These are phyloP conservation scores for Tolypocladium ovalisporum DNA, from an alignment of 2,329 filamentous ascomycete species.

Conservation along the genomic window DNA sequence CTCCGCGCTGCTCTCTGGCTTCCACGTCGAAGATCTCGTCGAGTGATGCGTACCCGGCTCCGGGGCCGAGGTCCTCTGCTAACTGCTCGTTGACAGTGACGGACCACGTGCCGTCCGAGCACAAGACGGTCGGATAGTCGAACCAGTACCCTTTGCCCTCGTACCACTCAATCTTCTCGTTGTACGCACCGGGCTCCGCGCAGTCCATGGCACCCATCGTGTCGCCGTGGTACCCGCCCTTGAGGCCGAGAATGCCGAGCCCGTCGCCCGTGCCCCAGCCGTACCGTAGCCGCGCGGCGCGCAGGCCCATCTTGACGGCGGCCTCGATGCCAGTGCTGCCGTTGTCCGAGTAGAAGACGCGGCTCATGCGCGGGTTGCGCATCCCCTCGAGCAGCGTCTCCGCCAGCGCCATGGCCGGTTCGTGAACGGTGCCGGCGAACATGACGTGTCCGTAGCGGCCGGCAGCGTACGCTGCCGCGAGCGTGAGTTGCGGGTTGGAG, in stretches of 20 bases:
- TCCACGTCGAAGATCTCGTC: constrained; percentile 50
- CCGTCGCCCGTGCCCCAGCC: constrained; percentile 48
- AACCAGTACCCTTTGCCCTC: constrained; percentile 70
- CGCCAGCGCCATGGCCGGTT: constrained; percentile 62
- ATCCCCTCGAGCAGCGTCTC: constrained; percentile 49
- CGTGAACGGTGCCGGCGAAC: constrained; percentile 72
- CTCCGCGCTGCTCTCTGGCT: constrained; percentile 29
- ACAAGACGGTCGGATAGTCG: constrained; percentile 62
- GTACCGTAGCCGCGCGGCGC: constrained; percentile 56
- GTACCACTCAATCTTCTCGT: constrained; percentile 83
- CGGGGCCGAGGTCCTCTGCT: constrained; percentile 30
- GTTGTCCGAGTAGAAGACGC: constrained; percentile 77
- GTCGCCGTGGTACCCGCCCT: constrained; percentile 77
- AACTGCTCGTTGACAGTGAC: constrained; percentile 45
- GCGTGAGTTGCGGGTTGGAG: constrained; percentile 57
- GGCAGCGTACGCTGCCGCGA: constrained; percentile 70
- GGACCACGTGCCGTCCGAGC: constrained; percentile 55
- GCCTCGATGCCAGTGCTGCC: constrained; percentile 77
- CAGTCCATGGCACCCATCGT: constrained; percentile 85
- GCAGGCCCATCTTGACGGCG: constrained; percentile 73
- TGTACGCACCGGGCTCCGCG: constrained; percentile 65
- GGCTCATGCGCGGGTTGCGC: constrained; percentile 52
- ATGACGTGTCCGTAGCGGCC: constrained; percentile 82
- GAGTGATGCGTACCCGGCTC: constrained; percentile 34
- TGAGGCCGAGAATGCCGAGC: constrained; percentile 61